phyloP scores from a whole-genome alignment of 768 basidiomycete genomes.

The Leccinum uliginosum region DNA sequence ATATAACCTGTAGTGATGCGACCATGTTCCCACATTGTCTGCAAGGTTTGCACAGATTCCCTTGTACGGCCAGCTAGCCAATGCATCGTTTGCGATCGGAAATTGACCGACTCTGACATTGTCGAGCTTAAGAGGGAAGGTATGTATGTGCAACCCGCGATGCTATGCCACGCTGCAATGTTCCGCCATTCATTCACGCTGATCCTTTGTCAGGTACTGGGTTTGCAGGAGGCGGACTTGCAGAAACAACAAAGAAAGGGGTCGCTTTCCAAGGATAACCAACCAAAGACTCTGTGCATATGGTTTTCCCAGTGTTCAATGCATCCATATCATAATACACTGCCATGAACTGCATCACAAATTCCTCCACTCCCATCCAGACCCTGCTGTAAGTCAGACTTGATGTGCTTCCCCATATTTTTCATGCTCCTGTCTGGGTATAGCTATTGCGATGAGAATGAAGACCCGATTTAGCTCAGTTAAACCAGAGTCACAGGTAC shows the following conservation, averaged over 20 bases:
- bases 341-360: not conserved
- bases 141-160: slow-evolving; percentile 24
- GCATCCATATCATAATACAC: not conserved
- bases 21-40: slow-evolving; percentile 87
- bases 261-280: slow-evolving; percentile 80
- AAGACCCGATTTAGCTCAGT: not conserved
- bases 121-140: slow-evolving; percentile 90
- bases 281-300: slow-evolving; percentile 2
- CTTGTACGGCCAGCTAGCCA: slow-evolving; percentile 74
- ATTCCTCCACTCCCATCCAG: not conserved
- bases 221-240: slow-evolving; percentile 90
- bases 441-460: not conserved
- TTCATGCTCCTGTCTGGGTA: slow-evolving; percentile 27
- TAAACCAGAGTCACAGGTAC: slow-evolving; percentile 1
- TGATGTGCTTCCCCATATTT: not conserved
- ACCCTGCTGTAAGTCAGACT: not conserved
- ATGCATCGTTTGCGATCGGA: slow-evolving; percentile 82
- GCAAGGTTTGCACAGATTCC: slow-evolving; percentile 86
- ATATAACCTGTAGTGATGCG: slow-evolving; percentile 55
- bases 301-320: not conserved
- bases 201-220: slow-evolving; percentile 63
- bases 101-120: slow-evolving; percentile 63
- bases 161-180: not conserved
- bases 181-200: not conserved
- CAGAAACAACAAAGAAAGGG: slow-evolving; percentile 78